Conservation (phyloP, 768 basidiomycete species). For the Boletus sp. region DNA sequence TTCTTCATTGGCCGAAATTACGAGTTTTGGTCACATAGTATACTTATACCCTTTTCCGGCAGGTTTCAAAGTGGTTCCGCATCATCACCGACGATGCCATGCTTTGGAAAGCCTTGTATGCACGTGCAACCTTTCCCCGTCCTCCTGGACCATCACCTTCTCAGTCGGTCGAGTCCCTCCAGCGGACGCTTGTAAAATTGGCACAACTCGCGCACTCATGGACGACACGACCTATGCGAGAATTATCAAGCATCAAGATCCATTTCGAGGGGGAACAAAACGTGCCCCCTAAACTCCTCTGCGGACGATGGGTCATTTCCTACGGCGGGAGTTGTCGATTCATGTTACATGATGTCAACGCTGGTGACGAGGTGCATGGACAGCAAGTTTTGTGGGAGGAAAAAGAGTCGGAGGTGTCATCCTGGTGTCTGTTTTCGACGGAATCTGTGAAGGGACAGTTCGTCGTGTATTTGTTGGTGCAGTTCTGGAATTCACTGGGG, state of each 20-base stretch:
- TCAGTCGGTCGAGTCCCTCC: neutral
- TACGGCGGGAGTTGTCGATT: neutral
- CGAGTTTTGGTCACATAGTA: neutral
- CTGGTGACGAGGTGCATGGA: neutral
- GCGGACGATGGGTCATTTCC: constrained; percentile 1
- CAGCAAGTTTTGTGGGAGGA: neutral
- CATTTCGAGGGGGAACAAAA: neutral
- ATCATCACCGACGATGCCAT: neutral
- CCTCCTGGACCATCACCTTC: neutral
- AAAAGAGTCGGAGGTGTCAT: accelerated
- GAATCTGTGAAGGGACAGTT: neutral
- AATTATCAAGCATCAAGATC: neutral
- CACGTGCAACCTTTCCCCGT: neutral
- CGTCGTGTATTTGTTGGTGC: neutral
- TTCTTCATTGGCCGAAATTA: neutral
- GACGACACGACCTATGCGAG: neutral
- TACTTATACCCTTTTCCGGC: neutral
- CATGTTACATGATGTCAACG: neutral
- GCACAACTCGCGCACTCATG: neutral
- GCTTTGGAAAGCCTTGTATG: constrained; percentile 2
- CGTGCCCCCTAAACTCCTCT: neutral
- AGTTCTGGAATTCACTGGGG: neutral
- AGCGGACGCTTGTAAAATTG: constrained; percentile 1
- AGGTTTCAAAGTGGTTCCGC: constrained; percentile 7
- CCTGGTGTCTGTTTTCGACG: neutral